Conservation (phyloP, 1,284 basidiomycete genomes). For the Malassezia furfur region DNA sequence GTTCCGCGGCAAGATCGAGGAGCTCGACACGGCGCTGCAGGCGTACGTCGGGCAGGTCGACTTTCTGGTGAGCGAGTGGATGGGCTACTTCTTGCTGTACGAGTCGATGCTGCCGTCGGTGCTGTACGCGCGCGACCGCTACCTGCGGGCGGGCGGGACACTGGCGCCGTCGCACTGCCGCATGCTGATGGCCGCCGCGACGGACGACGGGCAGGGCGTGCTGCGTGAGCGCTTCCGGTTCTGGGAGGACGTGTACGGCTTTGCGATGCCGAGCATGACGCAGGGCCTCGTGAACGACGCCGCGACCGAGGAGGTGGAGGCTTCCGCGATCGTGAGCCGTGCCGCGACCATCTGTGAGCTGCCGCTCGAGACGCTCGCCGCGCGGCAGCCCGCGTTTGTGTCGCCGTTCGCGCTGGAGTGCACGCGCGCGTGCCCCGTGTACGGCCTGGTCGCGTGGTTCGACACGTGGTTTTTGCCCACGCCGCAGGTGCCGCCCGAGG, state of each 20-base stretch:
- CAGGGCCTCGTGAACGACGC: conserved; percentile 39
- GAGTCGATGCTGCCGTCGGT: conserved; percentile 97
- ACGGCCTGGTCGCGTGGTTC: conserved; percentile 45
- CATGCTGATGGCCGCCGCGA: conserved; percentile 72
- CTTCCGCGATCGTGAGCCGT: conserved; percentile 24
- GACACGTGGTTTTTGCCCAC: conserved; percentile 44
- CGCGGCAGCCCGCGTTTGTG: conserved; percentile 46
- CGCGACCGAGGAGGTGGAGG: conserved; percentile 33
- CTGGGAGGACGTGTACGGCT: conserved; percentile 82
- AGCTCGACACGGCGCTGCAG: conserved; percentile 61
- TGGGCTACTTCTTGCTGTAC: conserved; percentile 62
- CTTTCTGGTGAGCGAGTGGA: conserved; percentile 94
- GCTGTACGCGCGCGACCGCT: conserved; percentile 71
- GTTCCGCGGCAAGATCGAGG: conserved; percentile 76
- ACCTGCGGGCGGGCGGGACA: conserved; percentile 63
- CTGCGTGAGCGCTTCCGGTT: conserved; percentile 72
- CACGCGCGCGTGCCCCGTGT: conserved; percentile 18
- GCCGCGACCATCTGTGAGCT: conserved; percentile 34
- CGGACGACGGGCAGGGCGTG: conserved; percentile 57
- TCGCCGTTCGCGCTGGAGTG: conserved; percentile 25
- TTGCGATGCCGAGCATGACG: conserved; percentile 39
- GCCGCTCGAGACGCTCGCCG: conserved; percentile 26
- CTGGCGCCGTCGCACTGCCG: conserved; percentile 84
- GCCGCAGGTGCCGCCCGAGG: conserved; percentile 4
- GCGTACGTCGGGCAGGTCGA: conserved; percentile 65